Evolutionary conservation across 331 rosid species (phyloP), one percentile per base, ranked within the genome.

Genomic region (Pyracantha coccinea): DNA sequence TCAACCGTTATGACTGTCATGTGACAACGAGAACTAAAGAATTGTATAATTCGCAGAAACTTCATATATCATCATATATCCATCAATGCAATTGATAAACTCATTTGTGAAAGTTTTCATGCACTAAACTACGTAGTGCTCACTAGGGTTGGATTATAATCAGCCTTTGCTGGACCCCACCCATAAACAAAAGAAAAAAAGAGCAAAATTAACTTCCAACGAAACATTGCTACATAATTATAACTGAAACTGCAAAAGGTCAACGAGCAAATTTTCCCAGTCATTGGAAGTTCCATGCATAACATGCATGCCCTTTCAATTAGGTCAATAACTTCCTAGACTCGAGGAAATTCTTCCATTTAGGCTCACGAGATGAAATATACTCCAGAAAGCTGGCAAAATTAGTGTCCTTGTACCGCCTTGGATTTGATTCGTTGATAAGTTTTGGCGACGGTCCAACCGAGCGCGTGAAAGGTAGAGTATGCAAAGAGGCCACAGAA

Each of bases 401-500:
- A 71, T 86, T 75, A 0, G 97, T 89, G 86, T 89, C 97, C 21
- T 59, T 80, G 72, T 88, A 92, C 8, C 80, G 85, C 83, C 79
- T 89, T 69, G 90, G 96, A 76, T 88, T 92, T 5, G 44, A 67
- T 73, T 92, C 86, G 57, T 78, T 66, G 60, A 88, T 61, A 61
- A 92, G 90, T 72, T 82, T 86, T 0, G 89, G 81, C 14, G 87
- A 89, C 52, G 97, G 96, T 57, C 82, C 79, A 71, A 92, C 84
- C 0, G 70, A 53, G 66, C 69, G 29, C 65, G 54, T 80, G 66
- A 86, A 82, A 2, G 93, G 81, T 71, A 89, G 81, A 50, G 87
- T 79, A 60, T 92, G 96, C 78, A 92, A 45, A 15, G 96, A 88
- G 57, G 91, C 97, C 71, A 92, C 90, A 0, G 97, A 88, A 35